Evolutionary conservation across 2,329 filamentous ascomycete genomes (phyloP), one percentile per base, ranked within the genome.

Genomic region (Fusarium continuum): DNA sequence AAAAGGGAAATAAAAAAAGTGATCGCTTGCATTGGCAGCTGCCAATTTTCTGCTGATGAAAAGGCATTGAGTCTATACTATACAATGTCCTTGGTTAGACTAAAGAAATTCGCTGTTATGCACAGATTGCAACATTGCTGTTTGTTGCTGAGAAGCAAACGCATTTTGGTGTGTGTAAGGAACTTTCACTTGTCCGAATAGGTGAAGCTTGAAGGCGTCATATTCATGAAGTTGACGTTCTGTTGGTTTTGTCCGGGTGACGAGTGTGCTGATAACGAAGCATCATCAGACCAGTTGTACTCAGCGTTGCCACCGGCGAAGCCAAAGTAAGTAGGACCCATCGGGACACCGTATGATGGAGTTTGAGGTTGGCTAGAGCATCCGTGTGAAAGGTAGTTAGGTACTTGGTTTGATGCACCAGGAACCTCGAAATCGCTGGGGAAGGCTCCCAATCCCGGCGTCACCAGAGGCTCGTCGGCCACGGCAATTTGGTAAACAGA

Each of bases 271-370:
- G 74, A 71, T 22, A 77, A 50, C 2, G 79, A 76, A 29, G 80
- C 76, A 35, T 80, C 77, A 44, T 80, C 77, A 6, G 83, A 79
- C 77, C 84, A 85, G 65, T 81, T 80, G 67, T 82, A 85, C 60
- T 85, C 82, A 14, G 79, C 70, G 34, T 79, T 81, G 25, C 67
- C 73, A 28, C 70, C 74, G 50, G 75, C 73, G 46, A 71, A 75
- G 23, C 68, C 71, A 47, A 78, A 79, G 43, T 81, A 83, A 9
- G 74, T 69, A 9, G 78, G 75, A 2, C 77, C 76, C 69, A 84
- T 77, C 47, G 76, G 75, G 40, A 76, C 73, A 5, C 76, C 72
- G 45, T 80, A 82, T 3, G 80, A 77, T 5, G 83, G 82, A 3
- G 83, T 84, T 14, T 79, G 74, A 9, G 83, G 80, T 54, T 84